A percentile compares a stretch with the other conserved stretches of the same genome.
Conservation (phyloP, 257 asterid species). For the Solanum gracilifrons region DNA sequence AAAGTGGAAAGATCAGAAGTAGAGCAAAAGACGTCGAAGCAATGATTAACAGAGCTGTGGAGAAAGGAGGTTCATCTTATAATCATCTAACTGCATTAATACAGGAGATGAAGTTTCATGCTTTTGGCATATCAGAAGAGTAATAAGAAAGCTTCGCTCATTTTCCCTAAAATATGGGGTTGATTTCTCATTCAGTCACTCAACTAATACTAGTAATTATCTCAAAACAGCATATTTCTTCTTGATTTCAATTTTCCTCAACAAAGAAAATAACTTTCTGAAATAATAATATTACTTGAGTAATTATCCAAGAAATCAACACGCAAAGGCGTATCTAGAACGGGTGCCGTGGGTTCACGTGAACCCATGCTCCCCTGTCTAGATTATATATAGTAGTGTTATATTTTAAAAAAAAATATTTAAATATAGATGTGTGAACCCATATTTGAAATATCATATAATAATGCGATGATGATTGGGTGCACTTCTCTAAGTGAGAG, state of each 20-base stretch:
- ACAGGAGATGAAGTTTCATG: conserved; percentile 3
- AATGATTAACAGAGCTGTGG: background rate
- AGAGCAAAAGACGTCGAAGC: background rate
- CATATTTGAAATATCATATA: too few relatives aligned
- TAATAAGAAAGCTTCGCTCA: background rate
- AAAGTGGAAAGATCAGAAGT: background rate
- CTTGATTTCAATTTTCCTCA: background rate
- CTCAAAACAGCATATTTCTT: background rate
- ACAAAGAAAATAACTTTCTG: background rate
- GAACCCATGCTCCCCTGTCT: too few relatives aligned
- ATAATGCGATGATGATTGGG: too few relatives aligned
- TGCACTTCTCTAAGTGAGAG: too few relatives aligned
- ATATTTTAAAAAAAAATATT: too few relatives aligned
- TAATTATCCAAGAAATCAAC: too few relatives aligned
- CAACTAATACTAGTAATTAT: background rate
- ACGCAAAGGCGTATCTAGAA: too few relatives aligned
- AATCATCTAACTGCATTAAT: conserved; percentile 3
- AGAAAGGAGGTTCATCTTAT: conserved; percentile 17
- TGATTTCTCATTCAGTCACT: background rate
- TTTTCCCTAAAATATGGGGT: background rate
- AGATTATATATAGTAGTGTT: too few relatives aligned
- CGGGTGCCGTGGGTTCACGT: too few relatives aligned
- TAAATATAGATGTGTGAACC: too few relatives aligned
- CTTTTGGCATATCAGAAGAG: background rate
- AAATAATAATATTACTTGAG: background rate